Evolutionary conservation across 169 alveolate species (phyloP), one percentile per base, ranked within the genome.

Genomic region (Plasmodium vivax): DNA sequence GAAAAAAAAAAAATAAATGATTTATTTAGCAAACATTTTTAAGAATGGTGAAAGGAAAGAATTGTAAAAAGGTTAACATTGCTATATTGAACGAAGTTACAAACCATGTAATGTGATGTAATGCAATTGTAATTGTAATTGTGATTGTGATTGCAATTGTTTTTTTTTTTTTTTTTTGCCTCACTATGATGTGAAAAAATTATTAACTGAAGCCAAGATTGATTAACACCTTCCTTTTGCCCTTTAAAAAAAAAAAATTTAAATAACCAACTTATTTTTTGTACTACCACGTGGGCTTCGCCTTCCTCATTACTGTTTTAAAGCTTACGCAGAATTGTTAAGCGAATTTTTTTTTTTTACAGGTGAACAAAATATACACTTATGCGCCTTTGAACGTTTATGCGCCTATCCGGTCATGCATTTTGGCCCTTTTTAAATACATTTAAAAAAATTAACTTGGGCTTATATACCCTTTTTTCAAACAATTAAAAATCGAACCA

Each of bases 1-100:
- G 54, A 30, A 82, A 82, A 58, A 83, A 6, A 56, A 19, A 54
- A 56, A 83, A 56, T 51, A 30, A 83, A 34, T 30, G 9, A 82
- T 51, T 47, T 32, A 32, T 84, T 81, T 81, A n/a, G 82, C 82
- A 84, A 62, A 84, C 71, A 84, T 84, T 36, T 84, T 62, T 83
- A 56, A 62, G 74, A 62, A 68, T 32, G 32, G 73, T 62, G 75
- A 72, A 27, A 72, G n/a, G 34, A 41, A 43, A 72, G 34, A 36
- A 72, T 43, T 54, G 34, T 27, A 43, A 27, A 84, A 80, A 84
- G 45, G 47, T 43, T 23, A 68, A 84, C 47, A 38, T 84, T 62
- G 47, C 19, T 51, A 84, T 68, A 9, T 34, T 84, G 41, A 36
- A 38, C 54, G 75, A 84, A 84, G 41, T 84, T 84, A 84, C 92